Base-by-base conservation (phyloP, 306 rosid genomes). In the Datisca glomerata region DNA sequence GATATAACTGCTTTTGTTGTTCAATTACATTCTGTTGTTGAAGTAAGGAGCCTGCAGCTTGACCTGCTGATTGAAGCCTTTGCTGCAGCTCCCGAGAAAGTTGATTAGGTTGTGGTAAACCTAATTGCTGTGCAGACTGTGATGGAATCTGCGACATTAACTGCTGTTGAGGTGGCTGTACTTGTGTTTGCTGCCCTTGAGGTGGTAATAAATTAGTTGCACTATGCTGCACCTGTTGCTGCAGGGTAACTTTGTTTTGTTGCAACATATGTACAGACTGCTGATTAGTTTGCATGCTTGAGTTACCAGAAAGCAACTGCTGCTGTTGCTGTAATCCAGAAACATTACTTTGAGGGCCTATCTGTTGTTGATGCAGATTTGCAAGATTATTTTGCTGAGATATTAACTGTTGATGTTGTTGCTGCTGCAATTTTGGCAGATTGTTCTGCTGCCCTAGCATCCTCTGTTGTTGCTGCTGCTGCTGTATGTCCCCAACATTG, bases 401-500 rank as follows among this genome's bases (percentile, higher is more conserved):
- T 55, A 83, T 63, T 51, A 76, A 43, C 49, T 82, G 94, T 34
- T 79, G 79, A 19, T 72, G 85, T 6, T 67, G 74, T 49, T 70
- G 67, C 57, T 76, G 93, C 59, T 73, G 91, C 57, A 80, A 39
- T 47, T 68, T 84, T 47, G 78, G 24, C 41, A 83, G 43, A 68
- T 68, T 89, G 66, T 60, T 89, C 73, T 83, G 89, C 58, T 76
- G 95, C 37, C 73, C 65, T 38, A 63, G 71, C 51, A 78, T 45
- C 56, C 97, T 80, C 67, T 55, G 61, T 19, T 62, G 67, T 7
- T 55, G 61, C 21, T 81, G 74, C 49, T 70, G 70, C 35, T 64
- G 92, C 57, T 76, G 97, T 63, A 73, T 70, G 65, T 84, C 93
- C 40, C 93, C 81, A 17, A 66, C 81, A 59, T 53, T 72, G 69